phyloP scores from a whole-genome alignment of 2,329 filamentous ascomycete genomes.

The Nemania sp. region DNA sequence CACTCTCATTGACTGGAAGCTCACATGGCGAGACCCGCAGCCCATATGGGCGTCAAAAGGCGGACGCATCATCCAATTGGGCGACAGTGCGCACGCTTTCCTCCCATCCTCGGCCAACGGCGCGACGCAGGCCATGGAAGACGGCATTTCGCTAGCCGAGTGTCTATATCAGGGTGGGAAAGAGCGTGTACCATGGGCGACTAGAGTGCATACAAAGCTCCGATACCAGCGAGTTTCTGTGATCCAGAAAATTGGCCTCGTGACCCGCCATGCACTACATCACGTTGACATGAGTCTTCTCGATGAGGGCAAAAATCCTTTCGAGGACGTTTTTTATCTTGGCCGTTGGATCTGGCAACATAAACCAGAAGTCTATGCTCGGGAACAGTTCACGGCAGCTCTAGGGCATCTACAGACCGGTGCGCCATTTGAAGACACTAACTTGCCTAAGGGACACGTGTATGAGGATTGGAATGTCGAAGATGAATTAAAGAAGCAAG shows the following conservation, averaged over 20 bases:
- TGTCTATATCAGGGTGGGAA: conserved; percentile 48
- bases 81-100: conserved; percentile 54
- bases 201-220: conserved; percentile 31
- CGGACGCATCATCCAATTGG: conserved; percentile 51
- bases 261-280: conserved; percentile 41
- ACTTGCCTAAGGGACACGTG: conserved; percentile 46
- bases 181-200: conserved; percentile 25
- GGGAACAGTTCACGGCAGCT: conserved; percentile 47
- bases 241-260: conserved; percentile 43
- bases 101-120: conserved; percentile 54
- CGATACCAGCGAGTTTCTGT: conserved; percentile 42
- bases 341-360: conserved; percentile 45
- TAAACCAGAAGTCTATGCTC: conserved; percentile 50
- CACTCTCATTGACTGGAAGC: conserved; percentile 56
- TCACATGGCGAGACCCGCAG: conserved; percentile 53
- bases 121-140: conserved; percentile 54
- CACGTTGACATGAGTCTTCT: conserved; percentile 37
- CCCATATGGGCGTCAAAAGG: conserved; percentile 49
- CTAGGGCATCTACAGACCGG: conserved; percentile 43
- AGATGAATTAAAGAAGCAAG: conserved; percentile 40
- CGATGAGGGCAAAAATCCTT: conserved; percentile 32
- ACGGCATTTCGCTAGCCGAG: conserved; percentile 50
- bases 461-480: conserved; percentile 49
- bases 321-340: conserved; percentile 24
- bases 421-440: conserved; percentile 49